These are phyloP conservation scores for Tolypocladium amazonense DNA, from an alignment of 2,329 filamentous ascomycete species.

Conservation along the genomic window DNA sequence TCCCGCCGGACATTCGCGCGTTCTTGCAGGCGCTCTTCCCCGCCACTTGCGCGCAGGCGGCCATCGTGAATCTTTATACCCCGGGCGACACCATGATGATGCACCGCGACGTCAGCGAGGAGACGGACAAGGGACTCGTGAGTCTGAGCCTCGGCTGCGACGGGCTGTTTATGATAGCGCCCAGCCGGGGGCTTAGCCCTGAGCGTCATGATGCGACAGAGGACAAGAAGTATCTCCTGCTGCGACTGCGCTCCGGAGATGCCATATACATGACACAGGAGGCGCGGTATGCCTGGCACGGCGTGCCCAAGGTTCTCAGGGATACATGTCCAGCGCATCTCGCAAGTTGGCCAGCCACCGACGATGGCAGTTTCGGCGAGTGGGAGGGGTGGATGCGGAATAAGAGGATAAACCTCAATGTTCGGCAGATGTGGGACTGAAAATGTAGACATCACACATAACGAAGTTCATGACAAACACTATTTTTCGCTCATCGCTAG, in stretches of 20 bases:
- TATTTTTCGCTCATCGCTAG: not conserved
- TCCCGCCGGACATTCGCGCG: constrained; percentile 61
- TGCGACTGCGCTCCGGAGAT: constrained; percentile 74
- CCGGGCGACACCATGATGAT: constrained; percentile 86
- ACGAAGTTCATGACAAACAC: not conserved
- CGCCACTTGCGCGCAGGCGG: constrained; percentile 69
- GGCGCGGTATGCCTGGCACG: constrained; percentile 88
- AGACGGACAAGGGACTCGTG: constrained; percentile 65
- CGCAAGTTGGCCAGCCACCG: constrained; percentile 58
- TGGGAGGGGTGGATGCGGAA: constrained; percentile 84
- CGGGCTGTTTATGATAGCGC: constrained; percentile 74
- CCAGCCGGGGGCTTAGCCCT: constrained; percentile 25
- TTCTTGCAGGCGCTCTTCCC: constrained; percentile 66
- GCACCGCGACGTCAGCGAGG: constrained; percentile 88
- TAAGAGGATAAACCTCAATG: constrained; percentile 87
- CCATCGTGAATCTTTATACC: constrained; percentile 88
- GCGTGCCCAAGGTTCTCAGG: constrained; percentile 75
- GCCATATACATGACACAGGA: constrained; percentile 79
- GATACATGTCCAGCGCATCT: constrained; percentile 70
- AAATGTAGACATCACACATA: not conserved
- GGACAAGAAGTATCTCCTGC: constrained; percentile 40
- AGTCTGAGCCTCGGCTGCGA: constrained; percentile 88
- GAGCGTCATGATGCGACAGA: constrained; percentile 3
- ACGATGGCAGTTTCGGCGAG: constrained; percentile 41
- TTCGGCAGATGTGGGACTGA: constrained; percentile 70